phyloP scores from a whole-genome alignment of 768 basidiomycete species.

The Lactarius vividus region DNA sequence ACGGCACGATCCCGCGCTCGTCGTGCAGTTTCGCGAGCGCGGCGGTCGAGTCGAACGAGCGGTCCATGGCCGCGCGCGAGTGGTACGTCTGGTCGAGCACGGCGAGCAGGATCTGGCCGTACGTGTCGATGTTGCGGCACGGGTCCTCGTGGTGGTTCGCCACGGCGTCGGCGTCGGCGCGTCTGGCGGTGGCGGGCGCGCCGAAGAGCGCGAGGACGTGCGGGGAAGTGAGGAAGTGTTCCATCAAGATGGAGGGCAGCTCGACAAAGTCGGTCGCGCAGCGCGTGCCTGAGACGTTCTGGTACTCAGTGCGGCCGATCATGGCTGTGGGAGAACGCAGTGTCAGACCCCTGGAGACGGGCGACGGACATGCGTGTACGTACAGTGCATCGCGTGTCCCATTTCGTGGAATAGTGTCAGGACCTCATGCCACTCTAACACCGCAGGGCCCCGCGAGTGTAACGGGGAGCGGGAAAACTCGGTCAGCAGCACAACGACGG shows the following conservation, averaged over 20 bases:
- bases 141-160: slow-evolving; percentile 74
- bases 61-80: slow-evolving; percentile 54
- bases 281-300: slow-evolving; percentile 96
- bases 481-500: slow-evolving; percentile 86
- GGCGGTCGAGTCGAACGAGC: slow-evolving; percentile 70
- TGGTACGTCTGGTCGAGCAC: slow-evolving; percentile 89
- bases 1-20: slow-evolving; percentile 74
- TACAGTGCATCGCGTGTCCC: slow-evolving; percentile 99
- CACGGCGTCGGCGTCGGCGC: slow-evolving; percentile 39
- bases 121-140: slow-evolving; percentile 82
- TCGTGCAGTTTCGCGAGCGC: slow-evolving; percentile 61
- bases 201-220: slow-evolving; percentile 79
- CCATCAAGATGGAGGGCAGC: slow-evolving; percentile 97
- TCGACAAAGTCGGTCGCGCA: slow-evolving; percentile 99
- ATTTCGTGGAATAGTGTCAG: slow-evolving; percentile 97
- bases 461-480: slow-evolving; percentile 70
- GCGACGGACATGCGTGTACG: background rate
- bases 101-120: slow-evolving; percentile 87
- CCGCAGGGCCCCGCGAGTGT: slow-evolving; percentile 58
- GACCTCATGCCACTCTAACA: slow-evolving; percentile 90
- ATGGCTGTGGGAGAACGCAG: slow-evolving; percentile 59
- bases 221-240: slow-evolving; percentile 89
- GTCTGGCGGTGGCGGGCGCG: slow-evolving; percentile 42
- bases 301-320: slow-evolving; percentile 96
- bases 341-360: slow-evolving; percentile 1